Evolutionary conservation across 169 alveolate genomes (phyloP), one percentile per base, ranked within the genome.

Genomic region (Sarcocystis neurona): DNA sequence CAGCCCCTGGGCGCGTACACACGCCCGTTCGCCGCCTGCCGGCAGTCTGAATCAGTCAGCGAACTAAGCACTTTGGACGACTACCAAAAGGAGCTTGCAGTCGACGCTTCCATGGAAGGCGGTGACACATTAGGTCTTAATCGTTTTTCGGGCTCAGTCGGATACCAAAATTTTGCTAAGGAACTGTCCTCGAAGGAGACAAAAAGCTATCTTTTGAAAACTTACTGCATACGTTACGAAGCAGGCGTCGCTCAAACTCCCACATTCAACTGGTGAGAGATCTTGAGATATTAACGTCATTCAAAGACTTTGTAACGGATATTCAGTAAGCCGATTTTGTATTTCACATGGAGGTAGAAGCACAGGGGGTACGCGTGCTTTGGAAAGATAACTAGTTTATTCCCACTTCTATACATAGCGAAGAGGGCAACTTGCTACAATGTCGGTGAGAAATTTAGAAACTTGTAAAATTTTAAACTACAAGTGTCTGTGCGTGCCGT

Each of bases 1-100:
- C 96, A 95, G 82, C 97, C 97, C 0, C 86, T 87, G 46, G 96
- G 95, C 46, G 94, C 93, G 34, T 95, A 96, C 95, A 90, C 94
- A 63, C 85, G 97, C 58, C 95, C 95, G 34, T 96, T 94, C 56
- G 79, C 86, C 41, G 95, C 97, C 47, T 95, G 97, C 79, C 87
- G 96, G 50, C 95, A 94, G 89, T 92, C 95, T 2, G 97, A 95
- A 88, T 60, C 84, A 84, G 89, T 93, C 79, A 63, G 77, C 77
- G 78, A 93, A 50, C 84, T 93, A 32, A 88, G 79, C 80, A 90
- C 92, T 12, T 27, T 93, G 39, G 92, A 92, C 0, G 97, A 95
- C 48, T 95, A 94, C 89, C 84, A 92, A 53, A 94, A 90, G 84
- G 95, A 90, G 72, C 80, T 95, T 72, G 88, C 94, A 0, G 94